Evolutionary conservation across 306 rosid genomes (phyloP).

Genomic region (Sindora glabra): DNA sequence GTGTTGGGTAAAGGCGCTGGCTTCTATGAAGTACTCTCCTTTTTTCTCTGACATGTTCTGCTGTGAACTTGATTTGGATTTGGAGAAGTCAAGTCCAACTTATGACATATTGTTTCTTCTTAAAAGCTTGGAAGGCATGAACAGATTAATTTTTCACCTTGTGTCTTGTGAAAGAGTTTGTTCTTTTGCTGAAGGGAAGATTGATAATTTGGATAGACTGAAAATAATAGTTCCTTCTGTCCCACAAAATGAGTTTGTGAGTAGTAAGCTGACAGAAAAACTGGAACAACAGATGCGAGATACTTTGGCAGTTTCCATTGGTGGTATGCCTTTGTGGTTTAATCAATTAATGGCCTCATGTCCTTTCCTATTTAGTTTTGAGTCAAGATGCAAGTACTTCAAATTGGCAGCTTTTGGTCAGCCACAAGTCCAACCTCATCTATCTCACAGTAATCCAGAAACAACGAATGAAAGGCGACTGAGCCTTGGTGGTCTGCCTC

Average conservation of each 20-base stretch:
- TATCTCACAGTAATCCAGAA: constrained; percentile 45
- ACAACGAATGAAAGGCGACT: constrained; percentile 38
- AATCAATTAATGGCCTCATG: constrained; percentile 66
- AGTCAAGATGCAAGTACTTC: constrained; percentile 87
- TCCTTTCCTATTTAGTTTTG: constrained; percentile 83
- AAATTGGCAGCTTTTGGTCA: constrained; percentile 72
- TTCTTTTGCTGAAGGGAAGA: constrained; percentile 78
- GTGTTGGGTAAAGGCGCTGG: constrained; percentile 28
- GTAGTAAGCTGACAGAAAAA: constrained; percentile 83
- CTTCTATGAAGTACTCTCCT: constrained; percentile 43
- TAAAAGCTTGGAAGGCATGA: constrained; percentile 74
- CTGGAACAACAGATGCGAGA: constrained; percentile 96
- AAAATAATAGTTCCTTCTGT: constrained; percentile 46
- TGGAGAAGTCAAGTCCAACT: constrained; percentile 66
- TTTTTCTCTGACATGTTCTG: constrained; percentile 55
- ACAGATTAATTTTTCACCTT: constrained; percentile 57
- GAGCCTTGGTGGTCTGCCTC: constrained; percentile 44
- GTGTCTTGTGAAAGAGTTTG: constrained; percentile 74
- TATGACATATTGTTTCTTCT: constrained; percentile 65
- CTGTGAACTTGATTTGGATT: constrained; percentile 65
- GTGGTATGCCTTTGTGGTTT: constrained; percentile 92
- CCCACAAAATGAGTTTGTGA: constrained; percentile 77
- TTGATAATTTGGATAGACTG: constrained; percentile 54
- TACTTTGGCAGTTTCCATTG: constrained; percentile 54
- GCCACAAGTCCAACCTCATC: constrained; percentile 35